phyloP scores from a whole-genome alignment of 2,329 filamentous ascomycete genomes.

The Ceratocystis cubensis region DNA sequence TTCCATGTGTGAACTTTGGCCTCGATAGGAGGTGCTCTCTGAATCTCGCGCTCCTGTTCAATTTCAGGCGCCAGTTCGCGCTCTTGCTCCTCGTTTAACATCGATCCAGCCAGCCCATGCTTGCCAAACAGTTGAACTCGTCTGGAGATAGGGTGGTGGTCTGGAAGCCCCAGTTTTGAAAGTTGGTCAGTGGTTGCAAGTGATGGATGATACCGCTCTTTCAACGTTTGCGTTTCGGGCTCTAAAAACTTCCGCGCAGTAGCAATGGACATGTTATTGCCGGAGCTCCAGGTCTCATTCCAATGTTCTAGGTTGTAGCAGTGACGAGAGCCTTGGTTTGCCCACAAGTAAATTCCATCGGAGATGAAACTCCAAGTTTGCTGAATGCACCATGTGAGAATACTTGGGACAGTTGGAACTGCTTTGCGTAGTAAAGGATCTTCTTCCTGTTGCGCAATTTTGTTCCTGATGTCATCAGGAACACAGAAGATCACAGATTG shows the following conservation, averaged over 20 bases:
- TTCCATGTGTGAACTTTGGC: conserved; percentile 35
- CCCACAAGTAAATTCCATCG: conserved; percentile 46
- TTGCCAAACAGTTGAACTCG: conserved; percentile 1
- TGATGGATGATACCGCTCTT: conserved; percentile 38
- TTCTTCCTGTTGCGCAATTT: conserved; percentile 32
- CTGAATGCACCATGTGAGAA: conserved; percentile 46
- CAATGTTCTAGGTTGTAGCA: conserved; percentile 32
- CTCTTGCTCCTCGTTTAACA: conserved; percentile 54
- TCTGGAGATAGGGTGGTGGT: conserved; percentile 9
- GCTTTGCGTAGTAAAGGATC: background rate
- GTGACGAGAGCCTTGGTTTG: conserved; percentile 43
- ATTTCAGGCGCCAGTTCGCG: conserved; percentile 53
- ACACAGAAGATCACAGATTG: conserved; percentile 53
- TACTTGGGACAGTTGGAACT: conserved; percentile 38
- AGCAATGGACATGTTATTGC: conserved; percentile 21
- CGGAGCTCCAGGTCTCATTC: conserved; percentile 19
- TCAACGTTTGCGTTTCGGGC: conserved; percentile 39
- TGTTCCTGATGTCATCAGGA: conserved; percentile 44
- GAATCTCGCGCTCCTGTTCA: conserved; percentile 45
- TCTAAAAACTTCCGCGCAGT: conserved; percentile 41
- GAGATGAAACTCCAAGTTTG: conserved; percentile 42
- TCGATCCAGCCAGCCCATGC: conserved; percentile 22
- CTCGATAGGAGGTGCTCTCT: conserved; percentile 33
- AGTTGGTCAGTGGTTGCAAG: background rate
- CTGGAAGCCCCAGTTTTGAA: background rate